Evolutionary conservation across 768 basidiomycete species (phyloP), one percentile per base, ranked within the genome.

Genomic region (Calvatia gigantea): DNA sequence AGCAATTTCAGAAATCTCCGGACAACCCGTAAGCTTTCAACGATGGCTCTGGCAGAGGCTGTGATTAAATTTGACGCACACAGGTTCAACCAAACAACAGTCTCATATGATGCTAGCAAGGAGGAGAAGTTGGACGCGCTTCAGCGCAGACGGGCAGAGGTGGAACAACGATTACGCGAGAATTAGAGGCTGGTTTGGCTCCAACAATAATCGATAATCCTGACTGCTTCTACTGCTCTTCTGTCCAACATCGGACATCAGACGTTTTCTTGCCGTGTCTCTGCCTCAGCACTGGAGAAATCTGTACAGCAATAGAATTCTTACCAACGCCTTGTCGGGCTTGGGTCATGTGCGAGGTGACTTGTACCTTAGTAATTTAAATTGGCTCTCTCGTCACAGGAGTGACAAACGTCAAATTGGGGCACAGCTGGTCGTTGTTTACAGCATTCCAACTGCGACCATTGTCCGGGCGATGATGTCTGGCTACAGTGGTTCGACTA

Each of bases 1-100:
- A 96, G 72, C 85, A 92, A 69, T 98, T 98, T 84, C 91, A 97
- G 70, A 98, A 97, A 70, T 87, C 91, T 1, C 91, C 94, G 0
- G 94, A 97, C 59, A 97, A 97, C 70, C 91, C 94, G 94, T 95
- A 72, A 66, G 88, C 70, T 15, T 33, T 32, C 1, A 3, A 37
- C 9, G 44, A 6, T 31, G 33, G 46, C 52, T 42, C 42, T 41
- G 23, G 50, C 32, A 51, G 17, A 29, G 12, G 11, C 17, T 4
- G 37, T 19, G 28, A 43, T 39, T 31, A 33, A 32, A 23, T 19
- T 44, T 58, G 46, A 50, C 6, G 15, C 17, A 41, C 17, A n/a
- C 62, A 94, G 91, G 42, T 96, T 89, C 76, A 96, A 96, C 69
- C 94, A 96, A 70, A 75, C 74, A 0, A 80, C 79, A 0, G 80